phyloP scores from a whole-genome alignment of 2,329 filamentous ascomycete species.

The Phialophora macrospora region DNA sequence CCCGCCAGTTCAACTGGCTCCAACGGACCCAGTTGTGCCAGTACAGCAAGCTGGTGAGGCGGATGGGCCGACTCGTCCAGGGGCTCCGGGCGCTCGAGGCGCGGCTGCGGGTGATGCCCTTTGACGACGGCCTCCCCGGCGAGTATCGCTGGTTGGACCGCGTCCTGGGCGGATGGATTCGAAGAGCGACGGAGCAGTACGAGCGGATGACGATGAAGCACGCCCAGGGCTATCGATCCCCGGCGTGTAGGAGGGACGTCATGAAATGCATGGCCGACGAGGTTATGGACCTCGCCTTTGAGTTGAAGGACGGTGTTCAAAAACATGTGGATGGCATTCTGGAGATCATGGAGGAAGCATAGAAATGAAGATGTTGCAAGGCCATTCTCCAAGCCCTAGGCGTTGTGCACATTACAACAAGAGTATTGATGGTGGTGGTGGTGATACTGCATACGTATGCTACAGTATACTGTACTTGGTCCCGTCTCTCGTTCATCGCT shows the following conservation, averaged over 20 bases:
- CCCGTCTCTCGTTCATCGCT: too few relatives aligned
- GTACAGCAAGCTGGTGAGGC: conserved; percentile 3
- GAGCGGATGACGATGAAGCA: conserved; percentile 1
- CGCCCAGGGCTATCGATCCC: background rate
- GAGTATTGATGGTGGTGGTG: too few relatives aligned
- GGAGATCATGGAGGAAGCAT: background rate
- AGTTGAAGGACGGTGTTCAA: background rate
- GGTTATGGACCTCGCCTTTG: background rate
- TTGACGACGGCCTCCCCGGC: background rate
- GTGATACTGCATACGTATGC: too few relatives aligned
- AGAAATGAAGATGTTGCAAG: background rate
- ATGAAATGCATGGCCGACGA: background rate
- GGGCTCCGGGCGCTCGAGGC: background rate
- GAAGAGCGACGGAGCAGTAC: background rate
- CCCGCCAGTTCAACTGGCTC: background rate
- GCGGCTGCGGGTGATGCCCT: background rate
- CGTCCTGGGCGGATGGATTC: background rate
- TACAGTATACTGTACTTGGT: too few relatives aligned
- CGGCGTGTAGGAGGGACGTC: background rate
- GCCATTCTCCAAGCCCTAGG: too few relatives aligned
- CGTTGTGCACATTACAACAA: background rate
- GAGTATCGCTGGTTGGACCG: background rate
- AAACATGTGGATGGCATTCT: background rate
- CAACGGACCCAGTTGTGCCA: background rate
- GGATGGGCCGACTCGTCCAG: background rate